Conservation (phyloP, 805 yeast species). For the Novakomyces olei region DNA sequence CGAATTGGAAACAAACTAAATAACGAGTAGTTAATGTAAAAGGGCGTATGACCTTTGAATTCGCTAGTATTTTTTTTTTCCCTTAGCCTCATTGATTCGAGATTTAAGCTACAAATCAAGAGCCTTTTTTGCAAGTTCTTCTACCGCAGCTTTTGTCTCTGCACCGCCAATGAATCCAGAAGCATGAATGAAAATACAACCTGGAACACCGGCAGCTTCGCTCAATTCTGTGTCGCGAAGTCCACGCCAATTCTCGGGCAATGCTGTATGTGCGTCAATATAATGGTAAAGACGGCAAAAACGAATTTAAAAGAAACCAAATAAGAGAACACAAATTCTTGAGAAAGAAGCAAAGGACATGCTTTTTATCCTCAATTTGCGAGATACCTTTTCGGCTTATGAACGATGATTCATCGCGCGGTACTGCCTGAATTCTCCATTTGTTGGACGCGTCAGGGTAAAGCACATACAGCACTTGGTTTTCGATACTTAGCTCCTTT, state of each 20-base stretch:
- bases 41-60: no score
- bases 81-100: no score
- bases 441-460: conserved; percentile 43
- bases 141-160: conserved; percentile 51
- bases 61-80: no score
- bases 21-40: no score
- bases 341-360: no score
- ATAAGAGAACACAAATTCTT: no score
- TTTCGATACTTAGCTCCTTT: conserved; percentile 21
- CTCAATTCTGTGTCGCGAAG: conserved; percentile 68
- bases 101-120: conserved; percentile 9
- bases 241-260: conserved; percentile 92
- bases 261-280: no score
- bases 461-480: conserved; percentile 42
- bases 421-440: conserved; percentile 88
- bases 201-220: conserved; percentile 54
- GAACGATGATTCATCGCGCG: conserved; percentile 57
- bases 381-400: no score
- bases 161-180: conserved; percentile 83
- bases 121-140: conserved; percentile 41
- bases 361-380: no score
- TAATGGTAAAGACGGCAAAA: no score
- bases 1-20: no score
- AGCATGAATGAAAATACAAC: conserved; percentile 82
- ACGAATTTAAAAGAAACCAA: no score